phyloP scores from a whole-genome alignment of 495 filamentous ascomycete species.

The Neurospora sp. region DNA sequence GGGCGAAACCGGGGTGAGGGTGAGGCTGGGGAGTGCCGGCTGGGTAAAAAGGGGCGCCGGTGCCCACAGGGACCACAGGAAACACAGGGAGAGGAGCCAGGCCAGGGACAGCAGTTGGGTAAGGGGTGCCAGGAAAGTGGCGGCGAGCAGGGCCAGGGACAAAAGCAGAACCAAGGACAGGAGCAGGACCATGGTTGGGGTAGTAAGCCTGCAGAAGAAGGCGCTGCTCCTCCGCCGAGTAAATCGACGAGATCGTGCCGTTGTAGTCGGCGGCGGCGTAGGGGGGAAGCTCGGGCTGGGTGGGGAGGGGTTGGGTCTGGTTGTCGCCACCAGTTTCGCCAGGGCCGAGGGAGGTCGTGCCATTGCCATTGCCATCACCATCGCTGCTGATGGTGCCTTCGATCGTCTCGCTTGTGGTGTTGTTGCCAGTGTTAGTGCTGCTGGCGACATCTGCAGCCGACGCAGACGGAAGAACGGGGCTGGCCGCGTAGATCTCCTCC shows the following conservation, averaged over 20 bases:
- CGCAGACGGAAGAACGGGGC: not conserved
- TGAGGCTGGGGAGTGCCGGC: not conserved
- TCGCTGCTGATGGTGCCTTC: not conserved
- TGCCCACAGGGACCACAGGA: not conserved
- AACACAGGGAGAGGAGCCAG: not conserved
- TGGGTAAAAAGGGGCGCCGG: not conserved
- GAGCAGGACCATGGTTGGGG: not conserved
- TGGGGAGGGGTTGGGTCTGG: not conserved
- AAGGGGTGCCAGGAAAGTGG: not conserved
- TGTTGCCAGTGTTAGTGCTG: not conserved
- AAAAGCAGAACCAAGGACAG: not conserved
- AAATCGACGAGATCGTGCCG: not conserved
- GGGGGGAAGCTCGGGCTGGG: not conserved
- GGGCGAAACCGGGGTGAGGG: not conserved
- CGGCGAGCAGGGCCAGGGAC: not conserved
- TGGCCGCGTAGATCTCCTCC: not conserved
- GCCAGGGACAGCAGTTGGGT: not conserved
- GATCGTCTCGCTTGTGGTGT: not conserved
- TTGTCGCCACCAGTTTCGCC: not conserved
- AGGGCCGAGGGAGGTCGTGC: not conserved
- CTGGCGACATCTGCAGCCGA: not conserved
- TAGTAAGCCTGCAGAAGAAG: not conserved
- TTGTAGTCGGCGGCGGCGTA: not conserved
- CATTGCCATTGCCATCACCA: not conserved
- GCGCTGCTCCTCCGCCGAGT: not conserved